A percentile compares a stretch with the other conserved stretches of the same genome.
Conservation (phyloP, 139 green algal species). For the Spirogloea muscicola region DNA sequence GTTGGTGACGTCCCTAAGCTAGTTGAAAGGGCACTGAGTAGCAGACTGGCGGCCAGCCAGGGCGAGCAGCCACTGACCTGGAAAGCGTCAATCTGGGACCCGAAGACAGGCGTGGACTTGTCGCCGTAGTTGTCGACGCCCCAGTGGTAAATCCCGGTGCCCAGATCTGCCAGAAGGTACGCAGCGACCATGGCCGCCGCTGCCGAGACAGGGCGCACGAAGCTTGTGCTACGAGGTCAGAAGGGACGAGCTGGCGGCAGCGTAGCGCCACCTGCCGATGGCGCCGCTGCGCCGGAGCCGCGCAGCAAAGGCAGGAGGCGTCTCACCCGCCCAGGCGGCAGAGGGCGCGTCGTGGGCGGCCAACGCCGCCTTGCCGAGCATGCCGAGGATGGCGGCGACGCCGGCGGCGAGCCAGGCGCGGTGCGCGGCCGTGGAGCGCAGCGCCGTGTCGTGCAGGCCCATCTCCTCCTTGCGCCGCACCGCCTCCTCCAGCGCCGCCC, state of each 20-base stretch:
- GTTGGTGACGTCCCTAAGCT: no score
- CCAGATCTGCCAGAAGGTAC: constrained; percentile 55
- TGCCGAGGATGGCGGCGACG: neutral
- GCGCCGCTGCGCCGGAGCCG: no score
- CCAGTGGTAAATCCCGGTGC: constrained; percentile 81
- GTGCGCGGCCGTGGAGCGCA: constrained; percentile 24
- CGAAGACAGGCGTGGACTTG: constrained; percentile 82
- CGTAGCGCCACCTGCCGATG: no score
- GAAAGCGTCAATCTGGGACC: constrained; percentile 67
- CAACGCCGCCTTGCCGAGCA: constrained; percentile 11
- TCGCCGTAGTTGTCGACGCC: constrained; percentile 92
- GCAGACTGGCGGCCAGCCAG: no score
- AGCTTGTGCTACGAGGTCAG: no score
- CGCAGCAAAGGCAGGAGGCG: no score
- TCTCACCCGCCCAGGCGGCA: no score
- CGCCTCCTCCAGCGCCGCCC: constrained; percentile 3
- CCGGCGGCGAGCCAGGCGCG: constrained; percentile 21
- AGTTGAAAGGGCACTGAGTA: no score
- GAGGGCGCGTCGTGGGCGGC: neutral
- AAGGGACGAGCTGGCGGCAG: no score
- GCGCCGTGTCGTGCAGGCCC: constrained; percentile 25
- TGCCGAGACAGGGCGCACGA: neutral
- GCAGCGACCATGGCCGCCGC: neutral
- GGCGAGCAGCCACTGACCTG: no score
- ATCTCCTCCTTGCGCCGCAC: constrained; percentile 17